Percentiles rank a stretch among this genome's conserved stretches.
These are phyloP conservation scores for Yarrowia sp. DNA, from an alignment of 805 yeast species.

Conservation along the genomic window DNA sequence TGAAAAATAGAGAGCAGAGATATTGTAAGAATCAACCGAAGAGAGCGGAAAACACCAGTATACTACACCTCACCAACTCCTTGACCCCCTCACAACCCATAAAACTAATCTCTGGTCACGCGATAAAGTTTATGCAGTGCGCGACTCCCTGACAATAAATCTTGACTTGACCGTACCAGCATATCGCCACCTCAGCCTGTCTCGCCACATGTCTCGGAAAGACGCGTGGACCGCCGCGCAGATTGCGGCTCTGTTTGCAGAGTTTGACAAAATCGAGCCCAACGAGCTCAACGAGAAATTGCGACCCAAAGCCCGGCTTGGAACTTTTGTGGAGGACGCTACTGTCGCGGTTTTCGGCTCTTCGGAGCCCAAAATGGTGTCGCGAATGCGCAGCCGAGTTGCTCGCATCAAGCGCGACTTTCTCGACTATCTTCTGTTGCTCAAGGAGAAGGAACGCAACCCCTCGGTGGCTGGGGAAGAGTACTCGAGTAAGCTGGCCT, in stretches of 20 bases:
- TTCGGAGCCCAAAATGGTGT: neutral
- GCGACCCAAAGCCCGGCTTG: neutral
- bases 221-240: neutral
- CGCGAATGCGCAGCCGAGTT: neutral
- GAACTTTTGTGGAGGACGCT: neutral
- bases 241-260: neutral
- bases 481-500: neutral
- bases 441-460: neutral
- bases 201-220: neutral
- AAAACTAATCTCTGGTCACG: too few relatives aligned
- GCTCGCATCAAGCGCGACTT: constrained; percentile 1
- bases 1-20: too few relatives aligned
- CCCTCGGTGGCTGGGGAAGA: neutral
- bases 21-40: too few relatives aligned
- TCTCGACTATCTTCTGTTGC: neutral
- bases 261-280: neutral
- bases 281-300: neutral
- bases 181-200: neutral
- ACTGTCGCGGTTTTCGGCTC: neutral
- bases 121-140: neutral
- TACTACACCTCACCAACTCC: too few relatives aligned
- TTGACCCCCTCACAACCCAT: too few relatives aligned
- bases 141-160: neutral
- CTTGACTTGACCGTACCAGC: neutral
- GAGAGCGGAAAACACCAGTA: too few relatives aligned